Base-by-base conservation (phyloP, 148 eudicot genomes). In the Suaeda aralocaspica region DNA sequence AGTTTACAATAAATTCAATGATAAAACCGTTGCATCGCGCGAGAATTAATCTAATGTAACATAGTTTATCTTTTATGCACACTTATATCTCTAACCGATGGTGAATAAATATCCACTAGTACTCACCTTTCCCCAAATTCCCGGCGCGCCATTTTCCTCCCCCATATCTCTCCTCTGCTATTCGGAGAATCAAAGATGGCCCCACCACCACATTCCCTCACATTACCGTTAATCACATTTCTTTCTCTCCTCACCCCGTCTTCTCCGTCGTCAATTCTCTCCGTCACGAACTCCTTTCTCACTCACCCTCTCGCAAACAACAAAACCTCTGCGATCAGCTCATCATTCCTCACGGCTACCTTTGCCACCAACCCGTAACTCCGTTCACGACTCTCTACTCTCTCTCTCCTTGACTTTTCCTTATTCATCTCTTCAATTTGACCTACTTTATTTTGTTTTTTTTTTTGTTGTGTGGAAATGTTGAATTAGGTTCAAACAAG, bases 311-410 rank as follows among this genome's bases (percentile, higher is more conserved):
- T 1, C 76, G n/a, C n/a, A n/a, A n/a, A 42, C 50, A 59, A 28
- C n/a, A 60, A 21, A 83, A 88, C 45, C 85, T 93, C 41, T 93
- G 98, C 58, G 69, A 69, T 42, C 76, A 78, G 25, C 86, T 93
- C 77, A 82, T 92, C 53, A 65, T 71, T 48, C 94, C 92, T 30
- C 69, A 77, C 59, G 88, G 87, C 45, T 82, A 85, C 80, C 81
- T 80, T 68, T 93, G 96, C 82, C 72, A 86, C 44, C 92, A 93
- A 16, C 89, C 90, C 86, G n/a, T n/a, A n/a, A n/a, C n/a, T n/a
- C n/a, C n/a, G n/a, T 75, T 76, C 36, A 96, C 90, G 85, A 36
- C 67, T 33, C 22, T 39, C 22, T 45, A 52, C 75, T 69, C 29
- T 41, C 15, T 55, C 49, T 57, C 64, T 36, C 34, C 24, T 19